A percentile compares a stretch with the other conserved stretches of the same genome.
These are phyloP conservation scores for Daedaleopsis sinensis DNA, from an alignment of 768 basidiomycete species.

Conservation along the genomic window DNA sequence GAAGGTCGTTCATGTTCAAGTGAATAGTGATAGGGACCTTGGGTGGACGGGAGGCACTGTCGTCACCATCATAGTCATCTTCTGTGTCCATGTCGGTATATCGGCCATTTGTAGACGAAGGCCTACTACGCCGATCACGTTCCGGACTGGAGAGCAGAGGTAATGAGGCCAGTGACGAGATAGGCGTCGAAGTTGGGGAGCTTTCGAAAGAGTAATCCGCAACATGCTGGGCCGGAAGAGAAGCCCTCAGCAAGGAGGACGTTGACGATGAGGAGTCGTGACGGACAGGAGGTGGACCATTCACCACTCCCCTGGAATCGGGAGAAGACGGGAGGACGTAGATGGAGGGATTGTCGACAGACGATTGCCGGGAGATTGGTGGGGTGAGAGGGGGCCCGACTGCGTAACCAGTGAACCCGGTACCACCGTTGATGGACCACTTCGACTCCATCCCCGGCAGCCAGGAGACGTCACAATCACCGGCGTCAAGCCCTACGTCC, in stretches of 20 bases:
- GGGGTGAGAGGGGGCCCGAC: slow-evolving; percentile 45
- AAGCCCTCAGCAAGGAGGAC: slow-evolving; percentile 69
- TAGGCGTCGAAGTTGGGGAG: slow-evolving; percentile 55
- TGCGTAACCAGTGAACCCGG: slow-evolving; percentile 75
- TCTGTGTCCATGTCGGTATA: slow-evolving; percentile 24
- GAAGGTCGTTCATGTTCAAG: slow-evolving; percentile 78
- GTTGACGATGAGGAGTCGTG: slow-evolving; percentile 17
- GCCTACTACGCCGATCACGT: slow-evolving; percentile 40
- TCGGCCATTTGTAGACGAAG: slow-evolving; percentile 38
- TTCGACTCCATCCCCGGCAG: slow-evolving; percentile 47
- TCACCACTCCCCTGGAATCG: slow-evolving; percentile 12
- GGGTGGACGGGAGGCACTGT: slow-evolving; percentile 42
- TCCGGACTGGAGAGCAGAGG: slow-evolving; percentile 38
- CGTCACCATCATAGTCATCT: slow-evolving; percentile 26
- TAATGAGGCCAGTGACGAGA: slow-evolving; percentile 41
- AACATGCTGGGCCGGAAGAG: slow-evolving; percentile 64
- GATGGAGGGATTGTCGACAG: slow-evolving; percentile 25
- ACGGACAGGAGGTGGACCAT: slow-evolving; percentile 27
- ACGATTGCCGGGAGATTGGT: slow-evolving; percentile 47
- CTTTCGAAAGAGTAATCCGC: slow-evolving; percentile 80
- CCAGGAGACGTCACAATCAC: slow-evolving; percentile 73
- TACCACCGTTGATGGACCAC: slow-evolving; percentile 67
- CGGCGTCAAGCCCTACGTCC: slow-evolving; percentile 71
- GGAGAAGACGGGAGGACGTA: slow-evolving; percentile 29
- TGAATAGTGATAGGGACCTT: slow-evolving; percentile 71